These are phyloP conservation scores for Termitomyces sp. DNA, from an alignment of 768 basidiomycete genomes.

Conservation along the genomic window DNA sequence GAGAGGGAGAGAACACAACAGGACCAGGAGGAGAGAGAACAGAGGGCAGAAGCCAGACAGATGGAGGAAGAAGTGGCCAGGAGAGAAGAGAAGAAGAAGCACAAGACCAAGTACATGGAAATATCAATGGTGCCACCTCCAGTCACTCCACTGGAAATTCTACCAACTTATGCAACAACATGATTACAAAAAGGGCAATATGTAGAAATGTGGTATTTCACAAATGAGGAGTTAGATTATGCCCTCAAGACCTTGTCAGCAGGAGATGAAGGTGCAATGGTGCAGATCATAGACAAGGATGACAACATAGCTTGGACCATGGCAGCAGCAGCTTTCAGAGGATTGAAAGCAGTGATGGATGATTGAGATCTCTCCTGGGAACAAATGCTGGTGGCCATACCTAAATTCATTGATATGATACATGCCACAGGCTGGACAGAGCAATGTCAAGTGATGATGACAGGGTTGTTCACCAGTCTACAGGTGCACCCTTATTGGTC, in stretches of 20 bases:
- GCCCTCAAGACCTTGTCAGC: not conserved
- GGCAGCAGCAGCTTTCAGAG: not conserved
- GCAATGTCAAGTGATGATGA: not conserved
- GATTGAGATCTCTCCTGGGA: not conserved
- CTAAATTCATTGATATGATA: not conserved
- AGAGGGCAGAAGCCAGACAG: not conserved
- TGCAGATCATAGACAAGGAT: not conserved
- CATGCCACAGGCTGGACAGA: not conserved
- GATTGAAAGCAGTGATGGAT: fast-evolving
- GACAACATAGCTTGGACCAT: not conserved
- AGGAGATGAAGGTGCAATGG: not conserved
- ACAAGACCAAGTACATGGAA: not conserved
- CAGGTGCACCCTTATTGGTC: not conserved
- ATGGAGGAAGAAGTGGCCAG: not conserved
- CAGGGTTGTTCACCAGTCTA: not conserved
- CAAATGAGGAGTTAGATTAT: not conserved
- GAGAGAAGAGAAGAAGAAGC: not conserved
- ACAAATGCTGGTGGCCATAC: not conserved
- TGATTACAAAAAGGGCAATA: not conserved
- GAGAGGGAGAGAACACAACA: not conserved
- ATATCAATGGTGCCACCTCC: not conserved
- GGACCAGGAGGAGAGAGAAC: not conserved
- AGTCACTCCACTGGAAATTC: not conserved
- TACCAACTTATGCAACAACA: not conserved
- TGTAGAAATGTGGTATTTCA: not conserved